A percentile compares a stretch with the other conserved stretches of the same genome.
Evolutionary conservation across 1,284 basidiomycete species (phyloP).

Genomic region (Omphalotus olearius): DNA sequence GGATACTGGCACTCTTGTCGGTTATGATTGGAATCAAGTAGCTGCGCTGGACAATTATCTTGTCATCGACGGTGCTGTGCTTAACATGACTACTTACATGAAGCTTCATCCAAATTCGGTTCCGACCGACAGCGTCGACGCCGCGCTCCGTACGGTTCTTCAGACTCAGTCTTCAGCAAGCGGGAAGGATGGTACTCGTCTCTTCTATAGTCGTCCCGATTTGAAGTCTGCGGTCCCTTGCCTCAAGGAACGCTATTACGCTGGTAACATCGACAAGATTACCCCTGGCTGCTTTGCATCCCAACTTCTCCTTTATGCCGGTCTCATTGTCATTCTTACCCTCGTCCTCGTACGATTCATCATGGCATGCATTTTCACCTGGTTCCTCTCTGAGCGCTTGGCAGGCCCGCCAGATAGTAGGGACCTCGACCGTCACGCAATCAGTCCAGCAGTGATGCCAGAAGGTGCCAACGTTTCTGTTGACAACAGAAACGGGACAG

Average conservation of each 20-base stretch:
- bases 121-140: slow-evolving; percentile 76
- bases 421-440: slow-evolving; percentile 70
- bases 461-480: slow-evolving; percentile 90
- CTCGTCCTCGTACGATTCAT: slow-evolving; percentile 90
- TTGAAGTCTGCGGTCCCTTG: slow-evolving; percentile 73
- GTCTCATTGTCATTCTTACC: slow-evolving; percentile 87
- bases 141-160: slow-evolving; percentile 77
- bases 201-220: slow-evolving; percentile 73
- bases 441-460: slow-evolving; percentile 93
- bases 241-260: slow-evolving; percentile 80
- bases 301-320: slow-evolving; percentile 86
- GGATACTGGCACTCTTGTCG: slow-evolving; percentile 66
- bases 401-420: slow-evolving; percentile 68
- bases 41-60: slow-evolving; percentile 65
- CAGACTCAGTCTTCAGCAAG: slow-evolving; percentile 41
- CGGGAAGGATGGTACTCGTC: slow-evolving; percentile 87
- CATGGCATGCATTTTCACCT: slow-evolving; percentile 97
- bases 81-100: slow-evolving; percentile 92
- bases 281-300: slow-evolving; percentile 95
- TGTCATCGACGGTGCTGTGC: slow-evolving; percentile 90
- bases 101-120: slow-evolving; percentile 67
- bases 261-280: slow-evolving; percentile 95
- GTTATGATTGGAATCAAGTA: slow-evolving; percentile 89
- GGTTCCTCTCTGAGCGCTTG: slow-evolving; percentile 85
- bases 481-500: slow-evolving; percentile 85